Percentiles rank a stretch among this genome's conserved stretches.
phyloP scores from a whole-genome alignment of 352 stramenopile genomes.

The Discostella stelligera region DNA sequence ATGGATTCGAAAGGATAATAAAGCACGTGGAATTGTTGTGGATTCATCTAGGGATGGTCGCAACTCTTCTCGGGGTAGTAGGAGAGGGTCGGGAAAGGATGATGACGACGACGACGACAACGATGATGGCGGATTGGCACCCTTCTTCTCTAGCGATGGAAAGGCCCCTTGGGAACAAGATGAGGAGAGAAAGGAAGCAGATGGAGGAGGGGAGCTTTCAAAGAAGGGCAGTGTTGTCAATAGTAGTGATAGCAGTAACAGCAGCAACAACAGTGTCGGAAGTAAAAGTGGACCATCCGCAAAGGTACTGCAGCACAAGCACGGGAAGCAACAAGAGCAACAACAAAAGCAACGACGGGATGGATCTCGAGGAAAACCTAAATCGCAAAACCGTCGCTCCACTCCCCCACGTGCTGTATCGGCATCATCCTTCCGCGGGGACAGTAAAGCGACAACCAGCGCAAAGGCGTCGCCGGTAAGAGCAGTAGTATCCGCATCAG shows the following conservation, averaged over 20 bases:
- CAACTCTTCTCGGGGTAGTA: not conserved
- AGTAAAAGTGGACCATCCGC: not conserved
- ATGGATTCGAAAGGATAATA: slow-evolving; percentile 88
- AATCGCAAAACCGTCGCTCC: not conserved
- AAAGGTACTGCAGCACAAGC: not conserved
- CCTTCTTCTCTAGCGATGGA: slow-evolving; percentile 74
- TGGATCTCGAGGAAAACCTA: slow-evolving; percentile 4
- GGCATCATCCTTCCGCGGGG: not conserved
- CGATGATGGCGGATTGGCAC: slow-evolving; percentile 36
- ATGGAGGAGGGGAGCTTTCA: too few species aligned
- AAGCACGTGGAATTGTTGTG: slow-evolving; percentile 17
- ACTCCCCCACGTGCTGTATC: not conserved
- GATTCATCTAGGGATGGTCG: not conserved
- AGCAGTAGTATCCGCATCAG: slow-evolving; percentile 56
- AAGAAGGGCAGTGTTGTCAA: too few species aligned
- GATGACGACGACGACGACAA: slow-evolving; percentile 16
- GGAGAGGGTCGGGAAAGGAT: not conserved
- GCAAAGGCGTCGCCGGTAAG: too few species aligned
- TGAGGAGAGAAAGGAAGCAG: slow-evolving; percentile 15
- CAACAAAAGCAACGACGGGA: not conserved
- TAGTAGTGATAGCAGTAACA: not conserved
- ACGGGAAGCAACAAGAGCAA: not conserved
- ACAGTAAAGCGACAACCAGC: not conserved
- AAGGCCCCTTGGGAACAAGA: slow-evolving; percentile 63
- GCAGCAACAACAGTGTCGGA: not conserved